Percentiles rank a stretch among this genome's conserved stretches.
These are phyloP conservation scores for Lactifluus echinatus DNA, from an alignment of 768 basidiomycete species.

Conservation along the genomic window DNA sequence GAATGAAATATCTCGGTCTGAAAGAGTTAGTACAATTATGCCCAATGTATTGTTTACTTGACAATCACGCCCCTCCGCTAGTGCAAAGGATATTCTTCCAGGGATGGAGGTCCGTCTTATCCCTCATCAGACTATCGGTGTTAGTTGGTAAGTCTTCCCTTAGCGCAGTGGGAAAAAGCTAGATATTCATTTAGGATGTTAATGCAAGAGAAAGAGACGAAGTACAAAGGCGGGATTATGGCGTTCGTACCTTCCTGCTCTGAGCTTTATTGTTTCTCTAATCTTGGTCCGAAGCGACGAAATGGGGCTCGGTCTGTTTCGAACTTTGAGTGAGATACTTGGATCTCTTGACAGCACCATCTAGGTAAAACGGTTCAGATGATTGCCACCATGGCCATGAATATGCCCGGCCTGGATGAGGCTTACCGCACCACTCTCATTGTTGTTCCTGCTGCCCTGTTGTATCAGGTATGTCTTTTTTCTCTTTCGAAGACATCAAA, in stretches of 20 bases:
- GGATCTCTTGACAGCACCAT: not conserved
- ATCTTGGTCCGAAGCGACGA: conserved; percentile 40
- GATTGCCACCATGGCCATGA: conserved; percentile 70
- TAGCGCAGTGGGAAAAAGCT: not conserved
- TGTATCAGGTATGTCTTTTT: conserved; percentile 59
- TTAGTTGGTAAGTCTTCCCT: conserved; percentile 47
- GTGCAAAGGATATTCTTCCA: conserved; percentile 48
- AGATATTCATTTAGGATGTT: conserved; percentile 45
- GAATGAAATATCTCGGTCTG: conserved; percentile 45
- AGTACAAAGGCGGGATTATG: conserved; percentile 53
- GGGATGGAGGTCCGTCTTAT: conserved; percentile 64
- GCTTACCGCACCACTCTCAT: conserved; percentile 52
- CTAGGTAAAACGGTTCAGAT: conserved; percentile 67
- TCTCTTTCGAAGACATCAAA: too few relatives aligned
- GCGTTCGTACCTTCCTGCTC: conserved; percentile 33
- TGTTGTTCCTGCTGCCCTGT: conserved; percentile 67
- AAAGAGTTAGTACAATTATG: conserved; percentile 32
- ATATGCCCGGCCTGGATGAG: conserved; percentile 44
- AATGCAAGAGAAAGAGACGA: conserved; percentile 42
- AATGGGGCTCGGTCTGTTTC: conserved; percentile 46
- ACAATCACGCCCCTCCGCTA: conserved; percentile 21
- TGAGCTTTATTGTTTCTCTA: not conserved
- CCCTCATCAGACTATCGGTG: conserved; percentile 70
- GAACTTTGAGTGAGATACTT: not conserved
- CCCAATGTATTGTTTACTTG: not conserved